Evolutionary conservation across 805 yeast species (phyloP), one percentile per base, ranked within the genome.

Genomic region (Candida nanaspora): DNA sequence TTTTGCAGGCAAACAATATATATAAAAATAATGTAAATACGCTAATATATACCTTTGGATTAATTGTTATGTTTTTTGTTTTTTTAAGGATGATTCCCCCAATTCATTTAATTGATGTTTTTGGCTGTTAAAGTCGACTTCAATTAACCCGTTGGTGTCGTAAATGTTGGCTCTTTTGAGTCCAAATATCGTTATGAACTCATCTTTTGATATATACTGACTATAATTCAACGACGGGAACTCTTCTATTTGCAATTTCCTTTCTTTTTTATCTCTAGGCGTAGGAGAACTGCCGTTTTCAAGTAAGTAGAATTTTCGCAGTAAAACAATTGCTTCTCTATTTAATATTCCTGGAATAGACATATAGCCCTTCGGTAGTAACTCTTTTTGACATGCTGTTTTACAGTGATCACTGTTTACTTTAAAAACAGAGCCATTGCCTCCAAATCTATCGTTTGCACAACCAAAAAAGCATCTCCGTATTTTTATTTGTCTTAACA

Each of bases 381-480:
- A 5, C 4, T 8, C 20, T 21, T 25, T 23, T 2, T 7, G n/a
- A 4, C n/a, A 10, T 14, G 3, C 11, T 15, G 9, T 22, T 4
- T 15, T 34, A 3, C 58, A 53, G 6, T 42, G 40, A 41, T 78
- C 84, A 3, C 57, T 52, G 48, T 81, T 74, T 1, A 86, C 70
- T 10, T 69, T 62, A 23, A 87, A 60, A 2, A 91, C 93, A 0
- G 95, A 81, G 0, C 98, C 98, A 58, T 89, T 89, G 0, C 98
- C 98, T 0, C 98, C 98, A 63, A 93, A 93, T 35, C 98, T 63
- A 46, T 91, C 98, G 57, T 93, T 93, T 0, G 87, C 93, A 54
- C 96, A 89, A 0, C 98, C 98, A 53, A 86, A 93, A 35, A 80
- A 79, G 1, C 91, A 96, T 32, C 68, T 66, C 25, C 76, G 62